Evolutionary conservation across 2,329 filamentous ascomycete genomes (phyloP).

Genomic region (Ascochyta fabae): DNA sequence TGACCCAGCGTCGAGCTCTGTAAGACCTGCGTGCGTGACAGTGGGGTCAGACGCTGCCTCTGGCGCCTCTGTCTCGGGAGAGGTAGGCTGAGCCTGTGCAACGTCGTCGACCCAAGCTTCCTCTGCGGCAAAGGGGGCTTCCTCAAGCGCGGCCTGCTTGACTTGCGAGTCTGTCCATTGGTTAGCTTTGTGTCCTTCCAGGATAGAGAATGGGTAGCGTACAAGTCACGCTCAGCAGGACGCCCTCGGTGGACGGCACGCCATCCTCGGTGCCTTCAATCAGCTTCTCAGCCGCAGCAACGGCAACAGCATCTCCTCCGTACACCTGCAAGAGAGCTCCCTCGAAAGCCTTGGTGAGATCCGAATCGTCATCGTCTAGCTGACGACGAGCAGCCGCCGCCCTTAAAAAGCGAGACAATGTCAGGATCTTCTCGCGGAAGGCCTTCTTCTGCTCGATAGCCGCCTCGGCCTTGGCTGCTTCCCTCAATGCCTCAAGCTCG

Average conservation of each 20-base stretch:
- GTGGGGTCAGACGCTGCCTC: slow-evolving; percentile 67
- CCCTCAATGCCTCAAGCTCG: slow-evolving; percentile 62
- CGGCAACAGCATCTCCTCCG: slow-evolving; percentile 75
- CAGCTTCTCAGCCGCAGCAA: slow-evolving; percentile 77
- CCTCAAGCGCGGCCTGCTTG: slow-evolving; percentile 58
- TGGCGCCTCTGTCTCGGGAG: slow-evolving; percentile 43
- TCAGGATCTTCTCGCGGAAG: slow-evolving; percentile 68
- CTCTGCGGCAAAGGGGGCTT: slow-evolving; percentile 62
- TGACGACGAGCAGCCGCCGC: slow-evolving; percentile 77
- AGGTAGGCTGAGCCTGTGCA: slow-evolving; percentile 51
- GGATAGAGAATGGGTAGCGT: slow-evolving; percentile 44
- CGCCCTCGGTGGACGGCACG: slow-evolving; percentile 69
- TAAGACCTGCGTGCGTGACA: slow-evolving; percentile 69
- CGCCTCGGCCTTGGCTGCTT: slow-evolving; percentile 63
- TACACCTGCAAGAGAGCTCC: slow-evolving; percentile 80
- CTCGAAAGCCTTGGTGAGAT: slow-evolving; percentile 82
- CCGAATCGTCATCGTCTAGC: slow-evolving; percentile 71
- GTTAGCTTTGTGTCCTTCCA: slow-evolving; percentile 16
- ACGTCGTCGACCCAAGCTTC: slow-evolving; percentile 59
- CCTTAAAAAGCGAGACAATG: slow-evolving; percentile 79
- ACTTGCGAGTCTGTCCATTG: slow-evolving; percentile 61
- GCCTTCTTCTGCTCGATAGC: slow-evolving; percentile 55
- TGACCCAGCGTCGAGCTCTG: slow-evolving; percentile 64
- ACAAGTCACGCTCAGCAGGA: slow-evolving; percentile 75
- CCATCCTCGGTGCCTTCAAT: slow-evolving; percentile 74